Conservation (phyloP, 2,329 filamentous ascomycete species). For the Fusarium sp. region DNA sequence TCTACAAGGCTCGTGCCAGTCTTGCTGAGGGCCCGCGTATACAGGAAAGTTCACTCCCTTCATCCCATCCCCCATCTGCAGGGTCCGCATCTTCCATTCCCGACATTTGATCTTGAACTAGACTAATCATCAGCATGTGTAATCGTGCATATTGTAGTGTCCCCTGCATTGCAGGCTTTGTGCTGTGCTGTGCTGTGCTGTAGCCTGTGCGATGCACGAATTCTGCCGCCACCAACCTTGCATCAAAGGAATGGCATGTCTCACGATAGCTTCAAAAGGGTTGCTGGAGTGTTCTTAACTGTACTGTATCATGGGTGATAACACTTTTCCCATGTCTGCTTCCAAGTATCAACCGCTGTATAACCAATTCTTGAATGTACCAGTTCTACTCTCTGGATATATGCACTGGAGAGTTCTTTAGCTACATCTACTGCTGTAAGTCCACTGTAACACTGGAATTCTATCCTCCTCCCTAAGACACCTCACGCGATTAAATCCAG, state of each 20-base stretch:
- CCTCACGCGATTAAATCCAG: constrained; percentile 1
- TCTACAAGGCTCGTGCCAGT: constrained; percentile 22
- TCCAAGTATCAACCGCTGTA: not conserved
- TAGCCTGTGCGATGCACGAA: not conserved
- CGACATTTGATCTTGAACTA: constrained; percentile 5
- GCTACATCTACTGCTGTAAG: not conserved
- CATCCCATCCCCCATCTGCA: constrained; percentile 19
- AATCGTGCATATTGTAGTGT: constrained; percentile 11
- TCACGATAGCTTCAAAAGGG: constrained; percentile 27
- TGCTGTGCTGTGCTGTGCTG: not conserved
- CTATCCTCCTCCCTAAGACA: constrained; percentile 25
- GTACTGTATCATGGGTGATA: not conserved
- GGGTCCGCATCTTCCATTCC: constrained; percentile 32
- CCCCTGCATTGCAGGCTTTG: constrained; percentile 2
- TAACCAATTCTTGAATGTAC: not conserved
- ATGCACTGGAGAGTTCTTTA: not conserved
- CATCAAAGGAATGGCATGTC: constrained; percentile 37
- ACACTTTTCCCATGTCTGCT: not conserved
- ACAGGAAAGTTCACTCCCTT: constrained; percentile 3
- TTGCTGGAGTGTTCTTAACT: not conserved
- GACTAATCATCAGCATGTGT: constrained; percentile 11
- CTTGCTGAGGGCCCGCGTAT: constrained; percentile 9
- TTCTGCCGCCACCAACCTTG: constrained; percentile 23
- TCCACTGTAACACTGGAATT: constrained; percentile 24
- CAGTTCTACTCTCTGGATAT: not conserved